Base-by-base conservation (phyloP, 2,329 filamentous ascomycete genomes). In the Calcarisporium arbuscula region DNA sequence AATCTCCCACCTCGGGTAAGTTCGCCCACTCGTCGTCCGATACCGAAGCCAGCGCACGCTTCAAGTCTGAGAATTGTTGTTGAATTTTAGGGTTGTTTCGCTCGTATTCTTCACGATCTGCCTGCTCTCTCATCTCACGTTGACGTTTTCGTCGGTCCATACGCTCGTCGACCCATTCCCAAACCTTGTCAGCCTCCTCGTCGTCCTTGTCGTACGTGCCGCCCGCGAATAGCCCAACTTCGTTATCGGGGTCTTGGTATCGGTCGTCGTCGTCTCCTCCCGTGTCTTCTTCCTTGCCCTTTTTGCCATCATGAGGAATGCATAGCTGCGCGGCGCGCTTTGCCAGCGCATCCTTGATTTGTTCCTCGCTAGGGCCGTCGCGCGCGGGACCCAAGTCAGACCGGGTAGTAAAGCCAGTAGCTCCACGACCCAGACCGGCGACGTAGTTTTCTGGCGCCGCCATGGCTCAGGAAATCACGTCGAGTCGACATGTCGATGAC, bases 31-130 rank as follows among this genome's bases (percentile, higher is more conserved):
- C 89, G 43, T 98, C 90, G 56, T 96, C 90, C 28, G 85, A 85
- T 19, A 98, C 84, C 6, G 81, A 84, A 26, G 85, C 82, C 23
- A 98, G 73, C 5, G 86, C 87, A 52, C 94, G 78, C 63, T 98
- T 98, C 33, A 96, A 67, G 51, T 96, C 92, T 55, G 89, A 88
- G 58, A 98, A 98, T 60, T 98, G 92, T 48, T 95, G 86, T 55
- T 94, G 86, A 34, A 98, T 95, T 64, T 96, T 98, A 11, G 92
- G 92, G 57, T 98, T 96, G 59, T 95, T 90, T 49, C 83, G 80
- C 67, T 98, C 90, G 72, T 95, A 94, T 53, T 96, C 89, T 56
- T 95, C 87, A 59, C 74, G 79, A 69, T 98, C 90, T 66, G 85
- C 76, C 58, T 84, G 71, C 62, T 98, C 92, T 60, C 92, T 87